Conservation (phyloP, 768 basidiomycete species). For the Antrodiella citrinella region DNA sequence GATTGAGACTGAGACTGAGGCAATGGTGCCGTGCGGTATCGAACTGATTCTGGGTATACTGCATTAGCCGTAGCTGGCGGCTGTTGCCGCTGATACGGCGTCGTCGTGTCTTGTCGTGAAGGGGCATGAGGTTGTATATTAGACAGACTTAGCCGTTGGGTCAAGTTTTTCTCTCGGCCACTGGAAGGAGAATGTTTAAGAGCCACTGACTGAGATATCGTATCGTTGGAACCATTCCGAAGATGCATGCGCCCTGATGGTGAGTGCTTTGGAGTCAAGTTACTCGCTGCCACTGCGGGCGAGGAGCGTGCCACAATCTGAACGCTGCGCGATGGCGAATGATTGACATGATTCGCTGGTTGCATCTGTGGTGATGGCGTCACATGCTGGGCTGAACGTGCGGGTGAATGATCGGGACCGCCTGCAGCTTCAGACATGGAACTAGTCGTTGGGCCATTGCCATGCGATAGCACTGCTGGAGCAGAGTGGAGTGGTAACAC, state of each 20-base stretch:
- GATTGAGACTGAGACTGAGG: conserved; percentile 9
- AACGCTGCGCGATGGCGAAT: background rate
- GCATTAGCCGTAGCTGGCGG: conserved; percentile 10
- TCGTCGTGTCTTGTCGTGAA: conserved; percentile 19
- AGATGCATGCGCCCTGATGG: conserved; percentile 16
- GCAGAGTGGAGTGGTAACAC: conserved; percentile 2
- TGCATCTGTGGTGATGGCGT: background rate
- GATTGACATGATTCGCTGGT: too few species aligned
- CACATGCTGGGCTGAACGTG: background rate
- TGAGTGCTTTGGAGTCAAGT: conserved; percentile 13
- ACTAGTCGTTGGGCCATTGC: background rate
- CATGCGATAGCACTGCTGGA: background rate
- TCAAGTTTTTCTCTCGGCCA: conserved; percentile 12
- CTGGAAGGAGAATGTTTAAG: conserved; percentile 16
- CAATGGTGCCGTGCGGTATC: conserved; percentile 18
- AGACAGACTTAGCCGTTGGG: conserved; percentile 13
- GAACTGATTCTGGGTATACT: conserved; percentile 20
- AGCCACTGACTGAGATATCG: conserved; percentile 13
- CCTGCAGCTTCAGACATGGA: background rate
- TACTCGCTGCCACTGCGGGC: background rate
- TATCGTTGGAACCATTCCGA: conserved; percentile 22
- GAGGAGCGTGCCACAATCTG: background rate
- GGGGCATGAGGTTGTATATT: conserved; percentile 14
- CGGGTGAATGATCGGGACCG: background rate
- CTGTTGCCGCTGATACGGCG: conserved; percentile 7